phyloP scores from a whole-genome alignment of 257 asterid genomes.

The Solanum piurae region DNA sequence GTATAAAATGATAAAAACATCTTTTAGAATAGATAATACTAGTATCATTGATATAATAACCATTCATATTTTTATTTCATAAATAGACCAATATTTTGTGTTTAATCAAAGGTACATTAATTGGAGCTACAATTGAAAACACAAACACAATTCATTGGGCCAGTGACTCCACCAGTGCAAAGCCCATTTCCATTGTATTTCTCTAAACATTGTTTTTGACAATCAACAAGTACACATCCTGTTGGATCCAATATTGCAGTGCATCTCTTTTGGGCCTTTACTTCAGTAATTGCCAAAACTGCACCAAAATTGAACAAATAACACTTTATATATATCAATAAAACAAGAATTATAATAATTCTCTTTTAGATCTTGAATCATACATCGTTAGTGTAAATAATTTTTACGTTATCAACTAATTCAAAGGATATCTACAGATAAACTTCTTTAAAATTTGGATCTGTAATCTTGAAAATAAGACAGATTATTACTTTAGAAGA shows the following conservation, averaged over 20 bases:
- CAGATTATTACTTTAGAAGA: not conserved
- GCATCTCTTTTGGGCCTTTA: conserved; percentile 8
- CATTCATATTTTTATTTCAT: not conserved
- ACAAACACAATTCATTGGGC: not conserved
- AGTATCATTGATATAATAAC: not conserved
- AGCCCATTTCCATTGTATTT: conserved; percentile 6
- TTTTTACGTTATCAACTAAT: not conserved
- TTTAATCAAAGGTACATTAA: not conserved
- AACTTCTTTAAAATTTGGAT: not conserved
- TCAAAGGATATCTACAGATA: not conserved
- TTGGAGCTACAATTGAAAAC: conserved; percentile 10
- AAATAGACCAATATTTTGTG: not conserved
- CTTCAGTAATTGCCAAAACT: not conserved
- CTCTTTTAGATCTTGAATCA: not conserved
- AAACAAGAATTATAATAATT: not conserved
- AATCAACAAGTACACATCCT: conserved; percentile 6
- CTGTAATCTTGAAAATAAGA: not conserved
- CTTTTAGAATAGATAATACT: not conserved
- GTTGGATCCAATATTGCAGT: not conserved
- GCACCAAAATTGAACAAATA: not conserved
- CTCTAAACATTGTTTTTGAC: conserved; percentile 4
- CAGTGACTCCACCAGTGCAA: not conserved
- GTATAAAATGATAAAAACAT: not conserved
- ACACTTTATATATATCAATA: not conserved
- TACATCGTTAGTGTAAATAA: not conserved